Evolutionary conservation across 2,329 filamentous ascomycete species (phyloP).

Genomic region (Emmonsiellopsis sp.): DNA sequence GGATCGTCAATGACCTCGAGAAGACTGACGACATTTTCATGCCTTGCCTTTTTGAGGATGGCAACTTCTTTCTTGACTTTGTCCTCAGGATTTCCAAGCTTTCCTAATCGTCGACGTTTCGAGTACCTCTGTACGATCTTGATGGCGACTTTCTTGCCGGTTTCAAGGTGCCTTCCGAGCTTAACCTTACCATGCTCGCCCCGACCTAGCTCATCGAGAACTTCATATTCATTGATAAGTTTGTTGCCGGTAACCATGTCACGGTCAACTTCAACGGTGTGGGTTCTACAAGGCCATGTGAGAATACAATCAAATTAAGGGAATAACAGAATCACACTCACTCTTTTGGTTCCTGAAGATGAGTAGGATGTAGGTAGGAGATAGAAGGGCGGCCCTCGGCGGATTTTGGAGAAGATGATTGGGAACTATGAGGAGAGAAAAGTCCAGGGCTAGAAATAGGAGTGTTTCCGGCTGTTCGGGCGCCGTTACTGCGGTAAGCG

Average conservation of each 20-base stretch:
- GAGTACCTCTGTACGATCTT: conserved; percentile 97
- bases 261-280: conserved; percentile 83
- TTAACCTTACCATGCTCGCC: conserved; percentile 98
- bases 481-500: conserved; percentile 16
- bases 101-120: conserved; percentile 82
- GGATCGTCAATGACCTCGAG: conserved; percentile 97
- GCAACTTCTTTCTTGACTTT: conserved; percentile 92
- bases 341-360: conserved; percentile 67
- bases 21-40: conserved; percentile 91
- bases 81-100: conserved; percentile 55
- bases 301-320: conserved; percentile 1
- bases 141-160: conserved; percentile 76
- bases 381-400: conserved; percentile 37
- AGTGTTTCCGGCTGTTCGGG: conserved; percentile 38
- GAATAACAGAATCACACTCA: conserved; percentile 34
- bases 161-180: conserved; percentile 70
- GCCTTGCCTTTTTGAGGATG: conserved; percentile 94
- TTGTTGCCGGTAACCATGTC: conserved; percentile 86
- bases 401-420: conserved; percentile 24
- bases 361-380: conserved; percentile 60
- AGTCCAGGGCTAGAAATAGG: conserved; percentile 39
- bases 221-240: conserved; percentile 94
- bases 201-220: conserved; percentile 90
- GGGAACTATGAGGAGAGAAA: conserved; percentile 29
- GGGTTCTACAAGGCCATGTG: conserved; percentile 50